Evolutionary conservation across 768 basidiomycete genomes (phyloP), one percentile per base, ranked within the genome.

Genomic region (Suillus cothurnatus): DNA sequence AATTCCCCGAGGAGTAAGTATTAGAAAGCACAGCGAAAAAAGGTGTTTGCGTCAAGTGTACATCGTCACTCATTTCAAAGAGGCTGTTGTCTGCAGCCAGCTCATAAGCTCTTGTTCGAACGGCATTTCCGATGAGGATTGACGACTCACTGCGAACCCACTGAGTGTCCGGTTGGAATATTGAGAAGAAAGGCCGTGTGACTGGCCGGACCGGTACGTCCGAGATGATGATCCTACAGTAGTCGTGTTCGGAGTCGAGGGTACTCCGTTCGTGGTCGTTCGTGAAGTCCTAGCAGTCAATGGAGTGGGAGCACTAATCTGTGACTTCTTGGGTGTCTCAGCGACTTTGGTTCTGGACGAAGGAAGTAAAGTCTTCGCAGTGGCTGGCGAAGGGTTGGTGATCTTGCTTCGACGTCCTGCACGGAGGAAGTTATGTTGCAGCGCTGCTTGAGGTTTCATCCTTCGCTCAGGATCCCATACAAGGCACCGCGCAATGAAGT

Each of bases 391-490:
- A 6, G 83, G 77, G 41, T 78, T 79, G 17, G 81, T 73, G 8
- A 80, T 72, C 73, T 86, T 89, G 23, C 77, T 68, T 62, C 85
- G 85, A 57, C 86, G 84, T 58, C 91, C 87, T 31, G 87, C 85
- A 23, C 88, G 81, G 65, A 97, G 84, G 79, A 95, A 98, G 14
- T 93, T 91, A 78, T 98, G 97, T 28, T 95, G 88, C 81, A 98
- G 77, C 1, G 97, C 97, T 12, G 91, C 86, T 70, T 95, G 92
- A 5, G 97, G 97, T 76, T 97, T 99, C 74, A 99, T 85, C 38
- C 97, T 87, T 60, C 93, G 87, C 71, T 99, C 97, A 11, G 97
- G 97, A 79, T 99, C 97, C 96, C 96, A 99, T 34, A 93, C 85
- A n/a, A 99, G 83, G 78, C 97, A 99, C 76, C 97, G 98, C 1